Base-by-base conservation (phyloP, 1,284 basidiomycete species). In the Irpex lacteus region DNA sequence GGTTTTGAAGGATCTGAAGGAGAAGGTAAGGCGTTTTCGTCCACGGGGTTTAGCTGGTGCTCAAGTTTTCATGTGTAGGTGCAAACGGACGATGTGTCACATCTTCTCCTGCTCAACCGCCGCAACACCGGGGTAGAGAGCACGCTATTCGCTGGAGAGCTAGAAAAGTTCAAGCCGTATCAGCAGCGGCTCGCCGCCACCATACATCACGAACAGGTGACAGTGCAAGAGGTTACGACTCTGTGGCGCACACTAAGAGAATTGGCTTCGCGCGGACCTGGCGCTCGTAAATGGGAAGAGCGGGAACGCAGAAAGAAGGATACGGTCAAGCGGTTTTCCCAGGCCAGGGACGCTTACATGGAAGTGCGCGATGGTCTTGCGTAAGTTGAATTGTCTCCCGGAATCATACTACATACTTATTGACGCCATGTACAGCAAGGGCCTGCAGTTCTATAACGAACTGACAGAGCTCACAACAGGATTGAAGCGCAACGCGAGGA, bases 1-100 rank as follows among this genome's bases (percentile, higher is more conserved):
- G 66, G 89, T 96, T 0, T 79, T 99, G 57, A 94, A 93, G 73
- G 96, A 98, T 74, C 81, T 99, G 58, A 98, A 98, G 75, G 95
- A 98, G 57, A 95, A 94, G 84, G 93, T 92, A 59, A 32, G 65
- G 50, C 18, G 15, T 8, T 52, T 52, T 52, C 7, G n/a, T 44
- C 11, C 15, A 32, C 18, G 15, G 60, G 49, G 49, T 61, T 55
- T 49, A 21, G 58, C 53, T 19, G 6, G 40, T 19, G 34, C 19
- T 19, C 53, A 44, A 44, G 15, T 52, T 65, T 40, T 61, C 60
- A 15, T 18, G 64, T 8, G 1, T 72, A 96, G 94, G 87, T 98
- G 56, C 98, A 98, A 85, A 83, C 85, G 36, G 98, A 99, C 77
- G 98, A 99, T 71, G 97, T 99, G 7, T 98, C 96, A 0, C 95